Evolutionary conservation across 345 rosid genomes (phyloP).

Genomic region (Bruguiera parviflora): DNA sequence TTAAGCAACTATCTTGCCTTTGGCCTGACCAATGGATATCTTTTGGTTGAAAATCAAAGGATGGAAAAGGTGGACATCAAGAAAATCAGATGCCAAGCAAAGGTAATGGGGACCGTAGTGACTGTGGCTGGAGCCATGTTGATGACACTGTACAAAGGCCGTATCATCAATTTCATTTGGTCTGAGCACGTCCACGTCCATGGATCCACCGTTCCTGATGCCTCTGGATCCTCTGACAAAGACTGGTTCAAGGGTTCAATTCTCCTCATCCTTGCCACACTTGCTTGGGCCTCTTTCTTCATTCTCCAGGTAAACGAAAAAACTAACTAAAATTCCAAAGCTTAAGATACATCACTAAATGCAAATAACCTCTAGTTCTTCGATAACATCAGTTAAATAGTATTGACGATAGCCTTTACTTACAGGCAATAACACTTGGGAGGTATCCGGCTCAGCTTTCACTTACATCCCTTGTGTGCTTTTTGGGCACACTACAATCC

Average conservation of each 20-base stretch:
- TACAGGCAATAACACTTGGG: conserved; percentile 20
- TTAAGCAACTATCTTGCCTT: neutral
- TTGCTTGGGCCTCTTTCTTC: conserved; percentile 31
- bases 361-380: neutral
- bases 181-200: neutral
- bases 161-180: conserved; percentile 13
- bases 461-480: conserved; percentile 24
- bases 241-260: conserved; percentile 29
- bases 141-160: conserved; percentile 32
- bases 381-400: neutral
- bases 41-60: neutral
- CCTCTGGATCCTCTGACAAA: conserved; percentile 10
- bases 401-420: neutral
- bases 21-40: neutral
- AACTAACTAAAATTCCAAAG: neutral
- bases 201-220: conserved; percentile 5
- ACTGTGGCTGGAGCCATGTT: conserved; percentile 32
- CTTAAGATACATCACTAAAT: neutral
- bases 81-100: conserved; percentile 27
- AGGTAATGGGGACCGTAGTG: conserved; percentile 26
- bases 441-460: conserved; percentile 24
- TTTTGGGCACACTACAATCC: conserved; percentile 28
- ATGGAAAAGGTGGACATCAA: conserved; percentile 25
- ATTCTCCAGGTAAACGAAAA: conserved; percentile 19
- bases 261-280: conserved; percentile 26